Base-by-base conservation (phyloP, 75 land plant species). In the Cupressus sempervirens region DNA sequence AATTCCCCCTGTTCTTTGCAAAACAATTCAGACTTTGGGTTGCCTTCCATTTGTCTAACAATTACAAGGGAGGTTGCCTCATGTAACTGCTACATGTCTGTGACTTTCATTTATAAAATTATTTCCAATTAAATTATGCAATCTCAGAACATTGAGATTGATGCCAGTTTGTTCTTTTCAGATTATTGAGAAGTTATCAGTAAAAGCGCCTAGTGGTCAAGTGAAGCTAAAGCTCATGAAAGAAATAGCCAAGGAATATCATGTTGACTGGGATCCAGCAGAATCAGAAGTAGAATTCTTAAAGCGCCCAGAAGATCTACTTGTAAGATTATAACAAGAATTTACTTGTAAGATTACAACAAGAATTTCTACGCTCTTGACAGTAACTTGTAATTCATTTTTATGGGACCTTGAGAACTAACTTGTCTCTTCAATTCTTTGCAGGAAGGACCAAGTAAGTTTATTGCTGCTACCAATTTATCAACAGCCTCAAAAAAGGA, bases 181-280 rank as follows among this genome's bases (percentile, higher is more conserved):
- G 99, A 87, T 97, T 30, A 97, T 97, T 46, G 99, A 97, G 83
- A 97, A 93, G 88, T 90, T 97, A 76, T 96, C 99, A 30, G 94
- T 97, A 50, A 87, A 86, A 86, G 89, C 93, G n/a, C 98, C 99
- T 40, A 68, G 88, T 67, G 98, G 96, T 54, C 96, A 93, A 84
- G 86, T 88, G 8, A 96, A 96, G 83, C 76, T 97, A 89, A 96
- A 96, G 83, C 76, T 94, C 56, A 73, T 97, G 91, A 96, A 96
- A 90, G 99, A 95, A 79, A 97, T 96, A 84, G 99, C 99, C 40
- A 91, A 96, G 84, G 99, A 97, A 83, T 87, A 93, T 79, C 86
- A 92, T 76, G 84, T 96, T 52, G 86, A 91, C 35, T 97, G 99
- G 99, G 98, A 97, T 89, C 85, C 96, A 76, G 68, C 91, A 72